Percentiles rank a stretch among this genome's conserved stretches.
phyloP scores from a whole-genome alignment of 768 basidiomycete species.

The Suillus plorans region DNA sequence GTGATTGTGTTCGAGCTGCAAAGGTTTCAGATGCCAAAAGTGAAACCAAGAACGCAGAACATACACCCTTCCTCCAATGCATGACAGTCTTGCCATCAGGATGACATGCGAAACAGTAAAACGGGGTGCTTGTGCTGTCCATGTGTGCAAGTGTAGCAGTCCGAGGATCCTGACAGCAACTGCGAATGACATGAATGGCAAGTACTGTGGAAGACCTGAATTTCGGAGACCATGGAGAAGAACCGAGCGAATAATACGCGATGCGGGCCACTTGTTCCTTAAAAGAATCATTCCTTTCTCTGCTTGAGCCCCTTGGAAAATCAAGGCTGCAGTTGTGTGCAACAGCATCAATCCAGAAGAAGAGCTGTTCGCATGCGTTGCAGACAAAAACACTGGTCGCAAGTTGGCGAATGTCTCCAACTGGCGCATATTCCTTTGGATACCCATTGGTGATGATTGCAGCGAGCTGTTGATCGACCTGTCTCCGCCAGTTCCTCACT shows the following conservation, averaged over 20 bases:
- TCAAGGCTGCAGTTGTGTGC: slow-evolving; percentile 2
- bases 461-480: slow-evolving; percentile 26
- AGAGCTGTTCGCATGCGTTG: slow-evolving; percentile 11
- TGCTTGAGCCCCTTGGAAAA: neutral
- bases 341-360: slow-evolving; percentile 4
- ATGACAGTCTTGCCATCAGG: slow-evolving; percentile 2
- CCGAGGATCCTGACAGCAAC: slow-evolving; percentile 17
- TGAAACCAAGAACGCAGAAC: neutral
- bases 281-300: neutral
- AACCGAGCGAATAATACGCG: neutral
- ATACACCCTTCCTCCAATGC: slow-evolving; percentile 6
- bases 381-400: slow-evolving; percentile 30
- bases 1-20: slow-evolving; percentile 5
- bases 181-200: slow-evolving; percentile 2
- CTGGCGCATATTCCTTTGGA: slow-evolving; percentile 16
- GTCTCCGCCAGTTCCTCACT: slow-evolving; percentile 23
- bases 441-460: slow-evolving; percentile 23
- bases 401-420: slow-evolving; percentile 20
- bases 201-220: slow-evolving; percentile 3
- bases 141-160: slow-evolving; percentile 25
- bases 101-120: neutral
- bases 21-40: neutral
- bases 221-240: slow-evolving; percentile 5
- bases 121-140: slow-evolving; percentile 13
- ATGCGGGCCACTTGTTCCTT: neutral